phyloP scores from a whole-genome alignment of 176 grass and related monocot genomes.

The Carex kokanica region DNA sequence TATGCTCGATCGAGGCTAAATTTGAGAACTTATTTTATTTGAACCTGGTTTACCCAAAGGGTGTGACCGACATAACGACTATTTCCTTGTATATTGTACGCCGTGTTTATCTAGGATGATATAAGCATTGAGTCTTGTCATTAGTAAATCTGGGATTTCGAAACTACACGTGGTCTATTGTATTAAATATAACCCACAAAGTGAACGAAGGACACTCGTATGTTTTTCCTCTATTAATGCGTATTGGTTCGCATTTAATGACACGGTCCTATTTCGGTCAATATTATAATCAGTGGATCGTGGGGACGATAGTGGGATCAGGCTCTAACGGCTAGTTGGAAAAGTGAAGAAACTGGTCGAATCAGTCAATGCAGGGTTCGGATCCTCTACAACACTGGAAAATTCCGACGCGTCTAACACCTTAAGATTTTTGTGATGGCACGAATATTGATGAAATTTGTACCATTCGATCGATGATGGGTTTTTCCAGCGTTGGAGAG shows the following conservation, averaged over 20 bases:
- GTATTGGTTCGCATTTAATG: not conserved
- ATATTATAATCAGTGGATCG: not conserved
- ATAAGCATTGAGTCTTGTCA: too few species aligned
- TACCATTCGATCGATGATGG: not conserved
- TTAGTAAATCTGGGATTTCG: too few species aligned
- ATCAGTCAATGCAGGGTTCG: not conserved
- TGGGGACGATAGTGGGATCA: not conserved
- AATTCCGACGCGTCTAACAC: not conserved
- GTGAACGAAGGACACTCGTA: not conserved
- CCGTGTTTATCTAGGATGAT: not conserved
- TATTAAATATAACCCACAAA: not conserved
- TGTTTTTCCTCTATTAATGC: not conserved
- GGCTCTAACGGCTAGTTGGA: conserved; percentile 28
- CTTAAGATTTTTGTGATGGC: not conserved
- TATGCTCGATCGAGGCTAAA: not conserved
- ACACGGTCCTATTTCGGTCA: not conserved
- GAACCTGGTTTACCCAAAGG: not conserved
- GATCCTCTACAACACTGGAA: not conserved
- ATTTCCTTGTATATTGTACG: not conserved
- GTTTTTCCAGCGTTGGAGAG: not conserved
- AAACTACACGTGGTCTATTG: not conserved
- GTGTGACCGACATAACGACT: not conserved
- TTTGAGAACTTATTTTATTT: not conserved
- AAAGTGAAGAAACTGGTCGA: not conserved
- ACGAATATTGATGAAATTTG: not conserved